A percentile compares a stretch with the other conserved stretches of the same genome.
Conservation (phyloP, 257 asterid genomes). For the Jacaranda copaia region DNA sequence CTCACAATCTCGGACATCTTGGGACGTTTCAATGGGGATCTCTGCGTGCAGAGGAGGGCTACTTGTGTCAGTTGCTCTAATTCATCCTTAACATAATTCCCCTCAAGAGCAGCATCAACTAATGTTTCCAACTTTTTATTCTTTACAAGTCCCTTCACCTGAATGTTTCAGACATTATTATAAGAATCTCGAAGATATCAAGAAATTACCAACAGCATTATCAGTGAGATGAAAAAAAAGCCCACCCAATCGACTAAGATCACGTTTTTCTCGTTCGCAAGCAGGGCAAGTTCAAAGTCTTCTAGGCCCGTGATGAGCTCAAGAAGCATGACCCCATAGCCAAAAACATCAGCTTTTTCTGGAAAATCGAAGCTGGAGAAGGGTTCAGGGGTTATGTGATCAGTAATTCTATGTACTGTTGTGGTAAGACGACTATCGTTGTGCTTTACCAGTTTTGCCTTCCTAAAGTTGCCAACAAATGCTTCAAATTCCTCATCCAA, state of each 20-base stretch:
- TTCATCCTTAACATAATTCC: neutral
- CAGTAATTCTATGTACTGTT: too few relatives aligned
- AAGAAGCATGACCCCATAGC: neutral
- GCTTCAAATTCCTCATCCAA: neutral
- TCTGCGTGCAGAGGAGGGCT: neutral
- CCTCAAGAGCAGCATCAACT: neutral
- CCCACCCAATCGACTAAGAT: neutral
- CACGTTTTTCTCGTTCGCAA: neutral
- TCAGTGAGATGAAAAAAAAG: too few relatives aligned
- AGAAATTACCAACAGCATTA: too few relatives aligned
- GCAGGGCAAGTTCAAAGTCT: neutral
- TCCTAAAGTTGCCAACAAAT: too few relatives aligned
- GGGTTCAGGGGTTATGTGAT: too few relatives aligned
- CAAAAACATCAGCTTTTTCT: too few relatives aligned
- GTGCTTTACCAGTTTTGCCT: too few relatives aligned
- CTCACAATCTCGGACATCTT: neutral
- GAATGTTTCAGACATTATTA: neutral
- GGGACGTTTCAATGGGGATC: neutral
- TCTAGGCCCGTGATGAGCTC: neutral
- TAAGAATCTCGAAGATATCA: too few relatives aligned
- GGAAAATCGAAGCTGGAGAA: too few relatives aligned
- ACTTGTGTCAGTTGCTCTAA: neutral
- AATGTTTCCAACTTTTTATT: neutral
- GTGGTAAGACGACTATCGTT: too few relatives aligned
- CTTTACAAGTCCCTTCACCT: neutral